Conservation (phyloP, 129 eudicot species). For the Tanacetum coccineum region DNA sequence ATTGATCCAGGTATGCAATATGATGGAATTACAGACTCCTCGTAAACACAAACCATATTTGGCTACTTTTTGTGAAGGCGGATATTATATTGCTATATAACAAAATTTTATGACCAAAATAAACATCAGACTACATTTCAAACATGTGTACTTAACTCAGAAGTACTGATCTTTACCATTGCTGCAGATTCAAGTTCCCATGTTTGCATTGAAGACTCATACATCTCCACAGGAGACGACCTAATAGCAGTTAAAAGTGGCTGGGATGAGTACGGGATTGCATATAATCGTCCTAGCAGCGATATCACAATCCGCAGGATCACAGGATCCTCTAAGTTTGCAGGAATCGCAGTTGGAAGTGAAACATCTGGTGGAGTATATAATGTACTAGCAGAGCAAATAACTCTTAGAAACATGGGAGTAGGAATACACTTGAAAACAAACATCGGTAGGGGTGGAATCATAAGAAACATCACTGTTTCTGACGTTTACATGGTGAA, state of each 20-base stretch:
- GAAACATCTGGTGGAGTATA: slow-evolving; percentile 87
- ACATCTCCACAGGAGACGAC: slow-evolving; percentile 72
- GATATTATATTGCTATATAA: background rate
- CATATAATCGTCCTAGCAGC: slow-evolving; percentile 51
- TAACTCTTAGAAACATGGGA: slow-evolving; percentile 46
- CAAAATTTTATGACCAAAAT: background rate
- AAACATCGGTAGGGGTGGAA: slow-evolving; percentile 74
- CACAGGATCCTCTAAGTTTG: slow-evolving; percentile 48
- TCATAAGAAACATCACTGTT: slow-evolving; percentile 40
- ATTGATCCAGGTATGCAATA: slow-evolving; percentile 67
- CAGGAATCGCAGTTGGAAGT: slow-evolving; percentile 70
- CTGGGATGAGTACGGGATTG: slow-evolving; percentile 82
- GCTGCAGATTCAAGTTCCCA: slow-evolving; percentile 71
- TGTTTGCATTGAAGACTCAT: slow-evolving; percentile 75
- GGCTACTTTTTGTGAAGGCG: background rate
- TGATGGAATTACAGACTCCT: background rate
- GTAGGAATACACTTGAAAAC: slow-evolving; percentile 63
- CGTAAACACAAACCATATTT: background rate
- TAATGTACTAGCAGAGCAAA: slow-evolving; percentile 41
- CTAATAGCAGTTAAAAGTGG: slow-evolving; percentile 76
- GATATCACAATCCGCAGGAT: slow-evolving; percentile 42
- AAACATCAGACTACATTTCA: background rate
- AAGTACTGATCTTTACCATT: background rate
- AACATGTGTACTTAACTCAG: background rate
- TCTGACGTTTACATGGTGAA: slow-evolving; percentile 47